These are phyloP conservation scores for Mycena haematopus DNA, from an alignment of 768 basidiomycete genomes.

Conservation along the genomic window DNA sequence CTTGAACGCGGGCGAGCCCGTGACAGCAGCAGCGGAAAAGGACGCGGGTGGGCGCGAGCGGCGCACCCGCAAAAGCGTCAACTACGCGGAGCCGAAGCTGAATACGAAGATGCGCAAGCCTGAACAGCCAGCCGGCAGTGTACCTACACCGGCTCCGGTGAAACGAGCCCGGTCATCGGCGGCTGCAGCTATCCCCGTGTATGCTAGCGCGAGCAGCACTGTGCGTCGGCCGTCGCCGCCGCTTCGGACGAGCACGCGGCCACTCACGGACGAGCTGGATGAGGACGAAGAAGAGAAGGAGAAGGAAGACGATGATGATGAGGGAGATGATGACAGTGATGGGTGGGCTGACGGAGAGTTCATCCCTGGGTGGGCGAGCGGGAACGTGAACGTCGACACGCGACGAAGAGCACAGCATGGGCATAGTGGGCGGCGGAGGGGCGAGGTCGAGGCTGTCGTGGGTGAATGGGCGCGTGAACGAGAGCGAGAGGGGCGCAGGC, in stretches of 20 bases:
- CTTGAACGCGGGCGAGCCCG: constrained; percentile 24
- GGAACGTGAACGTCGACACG: constrained; percentile 26
- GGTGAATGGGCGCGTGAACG: constrained; percentile 23
- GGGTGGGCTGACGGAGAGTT: constrained; percentile 77
- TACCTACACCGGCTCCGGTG: constrained; percentile 41
- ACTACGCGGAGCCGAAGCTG: constrained; percentile 87
- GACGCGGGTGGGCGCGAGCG: constrained; percentile 56
- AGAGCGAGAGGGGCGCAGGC: constrained; percentile 20
- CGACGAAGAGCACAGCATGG: constrained; percentile 9
- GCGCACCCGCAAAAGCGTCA: constrained; percentile 76
- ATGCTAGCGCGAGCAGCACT: background rate
- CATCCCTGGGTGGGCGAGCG: constrained; percentile 34
- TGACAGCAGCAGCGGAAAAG: constrained; percentile 25
- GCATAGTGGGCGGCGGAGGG: constrained; percentile 10
- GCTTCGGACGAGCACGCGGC: constrained; percentile 9
- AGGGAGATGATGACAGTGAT: constrained; percentile 67
- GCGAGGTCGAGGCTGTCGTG: constrained; percentile 7
- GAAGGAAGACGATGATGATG: constrained; percentile 47
- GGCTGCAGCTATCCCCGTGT: constrained; percentile 46
- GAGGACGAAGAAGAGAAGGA: constrained; percentile 28
- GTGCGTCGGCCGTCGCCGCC: constrained; percentile 36
- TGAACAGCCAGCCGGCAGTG: constrained; percentile 53
- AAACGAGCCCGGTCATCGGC: constrained; percentile 57
- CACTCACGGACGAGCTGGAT: constrained; percentile 31
- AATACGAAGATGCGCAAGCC: constrained; percentile 95